Percentiles rank a stretch among this genome's conserved stretches.
phyloP scores from a whole-genome alignment of 768 basidiomycete species.

The Suillus americanus region DNA sequence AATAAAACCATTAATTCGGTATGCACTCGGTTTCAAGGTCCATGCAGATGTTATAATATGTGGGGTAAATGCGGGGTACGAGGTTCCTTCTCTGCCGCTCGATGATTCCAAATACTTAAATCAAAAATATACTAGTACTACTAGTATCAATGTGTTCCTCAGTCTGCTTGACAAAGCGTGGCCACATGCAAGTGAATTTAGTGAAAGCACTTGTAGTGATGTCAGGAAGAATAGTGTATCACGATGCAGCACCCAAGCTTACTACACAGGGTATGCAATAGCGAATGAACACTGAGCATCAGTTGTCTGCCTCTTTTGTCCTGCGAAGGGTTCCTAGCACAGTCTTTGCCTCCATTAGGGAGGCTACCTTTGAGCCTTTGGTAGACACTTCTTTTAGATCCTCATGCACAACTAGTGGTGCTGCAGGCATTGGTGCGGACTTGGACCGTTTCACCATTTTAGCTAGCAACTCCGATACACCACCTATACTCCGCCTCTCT shows the following conservation, averaged over 20 bases:
- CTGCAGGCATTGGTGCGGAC: background rate
- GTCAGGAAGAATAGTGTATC: background rate
- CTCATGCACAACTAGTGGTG: background rate
- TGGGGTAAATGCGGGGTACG: background rate
- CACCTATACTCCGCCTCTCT: conserved; percentile 8
- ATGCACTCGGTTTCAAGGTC: background rate
- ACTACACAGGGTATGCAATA: background rate
- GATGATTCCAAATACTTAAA: background rate
- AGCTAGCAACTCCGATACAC: conserved; percentile 11
- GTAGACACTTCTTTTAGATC: background rate
- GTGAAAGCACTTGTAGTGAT: background rate
- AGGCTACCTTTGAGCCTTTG: background rate
- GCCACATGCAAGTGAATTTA: background rate
- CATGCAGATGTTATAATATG: background rate
- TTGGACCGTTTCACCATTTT: conserved; percentile 3
- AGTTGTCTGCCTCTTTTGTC: background rate
- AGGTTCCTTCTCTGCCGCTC: background rate
- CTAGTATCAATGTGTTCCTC: background rate
- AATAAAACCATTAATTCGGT: background rate
- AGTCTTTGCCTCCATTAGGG: background rate
- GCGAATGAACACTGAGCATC: too few relatives aligned
- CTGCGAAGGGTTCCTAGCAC: background rate
- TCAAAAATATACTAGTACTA: background rate
- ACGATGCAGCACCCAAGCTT: background rate
- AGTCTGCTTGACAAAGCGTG: background rate